Percentiles rank a stretch among this genome's conserved stretches.
These are phyloP conservation scores for Syzygium aromaticum DNA, from an alignment of 345 rosid genomes.

Conservation along the genomic window DNA sequence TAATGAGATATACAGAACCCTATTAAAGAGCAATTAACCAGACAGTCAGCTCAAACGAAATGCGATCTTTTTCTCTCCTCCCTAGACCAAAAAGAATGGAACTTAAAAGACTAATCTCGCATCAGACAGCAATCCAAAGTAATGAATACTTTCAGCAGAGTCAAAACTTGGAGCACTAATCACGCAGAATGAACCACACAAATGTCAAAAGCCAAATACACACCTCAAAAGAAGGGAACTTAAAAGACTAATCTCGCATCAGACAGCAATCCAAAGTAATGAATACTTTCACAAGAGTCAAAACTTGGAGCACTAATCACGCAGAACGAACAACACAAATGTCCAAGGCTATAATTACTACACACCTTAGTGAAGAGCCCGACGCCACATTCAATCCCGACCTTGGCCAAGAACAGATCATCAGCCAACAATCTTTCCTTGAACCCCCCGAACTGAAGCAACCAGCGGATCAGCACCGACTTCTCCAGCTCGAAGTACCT, in stretches of 20 bases:
- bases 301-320: neutral
- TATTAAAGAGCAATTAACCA: neutral
- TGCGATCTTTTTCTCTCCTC: neutral
- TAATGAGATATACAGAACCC: neutral
- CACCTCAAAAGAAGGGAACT: neutral
- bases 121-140: neutral
- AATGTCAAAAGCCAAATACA: neutral
- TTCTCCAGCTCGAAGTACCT: conserved; percentile 53
- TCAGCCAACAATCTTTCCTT: conserved; percentile 65
- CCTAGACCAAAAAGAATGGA: neutral
- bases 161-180: neutral
- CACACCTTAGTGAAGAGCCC: conserved; percentile 64
- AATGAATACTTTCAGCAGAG: neutral
- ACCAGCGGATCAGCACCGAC: conserved; percentile 36
- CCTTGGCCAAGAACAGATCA: conserved; percentile 61
- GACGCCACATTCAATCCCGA: conserved; percentile 66
- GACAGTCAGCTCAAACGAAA: neutral
- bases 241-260: neutral
- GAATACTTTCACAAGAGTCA: neutral
- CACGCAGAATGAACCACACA: neutral
- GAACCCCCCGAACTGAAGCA: conserved; percentile 58
- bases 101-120: neutral
- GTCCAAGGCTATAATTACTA: neutral
- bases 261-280: neutral
- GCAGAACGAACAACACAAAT: neutral